Conservation (phyloP, 352 stramenopile genomes). For the Phytophthora podocarpi region DNA sequence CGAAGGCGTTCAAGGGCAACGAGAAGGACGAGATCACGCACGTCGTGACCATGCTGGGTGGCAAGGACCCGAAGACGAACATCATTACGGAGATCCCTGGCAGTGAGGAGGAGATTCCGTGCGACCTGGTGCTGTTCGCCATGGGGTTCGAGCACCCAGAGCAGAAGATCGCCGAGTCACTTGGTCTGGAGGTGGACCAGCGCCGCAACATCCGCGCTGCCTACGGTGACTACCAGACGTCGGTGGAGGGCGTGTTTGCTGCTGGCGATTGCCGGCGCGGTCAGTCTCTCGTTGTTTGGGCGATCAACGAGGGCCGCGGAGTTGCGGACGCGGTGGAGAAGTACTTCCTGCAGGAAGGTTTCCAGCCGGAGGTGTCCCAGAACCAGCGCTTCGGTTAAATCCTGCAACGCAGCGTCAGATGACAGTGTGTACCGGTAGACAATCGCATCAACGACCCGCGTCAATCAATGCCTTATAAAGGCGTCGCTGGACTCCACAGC, state of each 20-base stretch:
- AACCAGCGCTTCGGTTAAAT: conserved; percentile 77
- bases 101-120: conserved; percentile 93
- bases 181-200: conserved; percentile 94
- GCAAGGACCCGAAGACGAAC: conserved; percentile 78
- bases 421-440: conserved; percentile 37
- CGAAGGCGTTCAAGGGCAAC: conserved; percentile 83
- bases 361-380: conserved; percentile 79
- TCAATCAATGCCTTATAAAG: conserved; percentile 15
- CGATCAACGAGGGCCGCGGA: conserved; percentile 97
- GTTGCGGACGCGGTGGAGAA: conserved; percentile 89
- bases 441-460: conserved; percentile 13
- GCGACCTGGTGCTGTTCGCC: conserved; percentile 95
- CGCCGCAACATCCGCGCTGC: conserved; percentile 93
- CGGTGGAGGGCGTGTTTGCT: conserved; percentile 95
- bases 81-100: conserved; percentile 67
- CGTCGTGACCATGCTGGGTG: conserved; percentile 59
- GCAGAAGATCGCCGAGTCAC: conserved; percentile 86
- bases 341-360: conserved; percentile 82
- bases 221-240: conserved; percentile 96
- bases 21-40: conserved; percentile 78
- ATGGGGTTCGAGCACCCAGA: conserved; percentile 98
- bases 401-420: background rate
- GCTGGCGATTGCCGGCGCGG: conserved; percentile 97
- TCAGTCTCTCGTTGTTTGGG: conserved; percentile 98
- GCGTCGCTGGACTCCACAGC: conserved; percentile 2